Evolutionary conservation across 2,329 filamentous ascomycete genomes (phyloP).

Genomic region (Calycina marina): DNA sequence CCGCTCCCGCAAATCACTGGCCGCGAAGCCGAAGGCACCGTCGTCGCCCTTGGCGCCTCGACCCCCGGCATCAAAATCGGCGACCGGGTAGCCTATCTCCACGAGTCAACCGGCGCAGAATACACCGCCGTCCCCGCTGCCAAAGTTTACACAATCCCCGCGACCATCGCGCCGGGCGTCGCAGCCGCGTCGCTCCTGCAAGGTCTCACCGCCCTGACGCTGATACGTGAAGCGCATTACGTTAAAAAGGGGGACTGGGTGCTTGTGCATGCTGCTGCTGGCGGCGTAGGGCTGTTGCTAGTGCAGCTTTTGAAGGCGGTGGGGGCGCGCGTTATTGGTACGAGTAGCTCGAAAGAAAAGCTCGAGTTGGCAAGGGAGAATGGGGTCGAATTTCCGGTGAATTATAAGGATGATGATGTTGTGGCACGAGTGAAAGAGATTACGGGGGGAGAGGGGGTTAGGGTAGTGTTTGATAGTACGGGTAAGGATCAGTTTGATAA

Average conservation of each 20-base stretch:
- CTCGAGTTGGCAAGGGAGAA: conserved; percentile 50
- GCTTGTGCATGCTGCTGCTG: conserved; percentile 74
- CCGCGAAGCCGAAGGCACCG: conserved; percentile 61
- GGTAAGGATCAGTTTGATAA: conserved; percentile 75
- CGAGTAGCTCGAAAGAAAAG: conserved; percentile 62
- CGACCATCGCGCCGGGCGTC: conserved; percentile 41
- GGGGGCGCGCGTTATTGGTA: conserved; percentile 68
- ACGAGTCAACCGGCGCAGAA: conserved; percentile 37
- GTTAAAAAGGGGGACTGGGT: conserved; percentile 69
- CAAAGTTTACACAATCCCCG: conserved; percentile 49
- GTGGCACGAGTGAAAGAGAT: conserved; percentile 48
- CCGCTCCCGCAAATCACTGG: conserved; percentile 63
- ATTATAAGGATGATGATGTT: conserved; percentile 44
- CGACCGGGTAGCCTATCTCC: conserved; percentile 59
- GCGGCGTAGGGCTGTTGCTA: conserved; percentile 63
- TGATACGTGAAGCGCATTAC: conserved; percentile 58
- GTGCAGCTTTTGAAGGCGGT: conserved; percentile 59
- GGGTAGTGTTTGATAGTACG: conserved; percentile 75
- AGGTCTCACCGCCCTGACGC: conserved; percentile 68
- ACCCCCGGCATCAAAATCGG: conserved; percentile 45
- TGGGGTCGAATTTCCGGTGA: conserved; percentile 59
- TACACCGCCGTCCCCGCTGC: conserved; percentile 38
- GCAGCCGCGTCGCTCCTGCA: conserved; percentile 61
- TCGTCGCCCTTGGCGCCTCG: conserved; percentile 50
- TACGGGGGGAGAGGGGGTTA: conserved; percentile 58